A percentile compares a stretch with the other conserved stretches of the same genome.
Evolutionary conservation across 805 yeast genomes (phyloP).

Genomic region (Huiozyma sinensis): DNA sequence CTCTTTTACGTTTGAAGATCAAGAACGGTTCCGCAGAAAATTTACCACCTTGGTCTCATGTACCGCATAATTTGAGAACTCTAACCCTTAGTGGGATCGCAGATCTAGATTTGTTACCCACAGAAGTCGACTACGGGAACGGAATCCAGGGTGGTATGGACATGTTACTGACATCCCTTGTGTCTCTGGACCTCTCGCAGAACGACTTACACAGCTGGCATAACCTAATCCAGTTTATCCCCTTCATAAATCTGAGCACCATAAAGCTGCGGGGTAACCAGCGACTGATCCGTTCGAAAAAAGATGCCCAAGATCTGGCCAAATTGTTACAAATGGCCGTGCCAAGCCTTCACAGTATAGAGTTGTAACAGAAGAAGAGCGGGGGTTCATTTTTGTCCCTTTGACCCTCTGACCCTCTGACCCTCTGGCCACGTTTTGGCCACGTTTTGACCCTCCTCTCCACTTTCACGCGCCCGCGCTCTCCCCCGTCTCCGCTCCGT

Average conservation of each 20-base stretch:
- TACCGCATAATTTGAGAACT: conserved; percentile 7
- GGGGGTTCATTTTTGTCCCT: no score
- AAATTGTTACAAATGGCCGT: no score
- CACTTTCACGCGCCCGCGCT: no score
- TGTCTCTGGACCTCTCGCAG: conserved; percentile 9
- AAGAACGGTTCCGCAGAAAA: background rate
- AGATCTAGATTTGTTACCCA: conserved; percentile 9
- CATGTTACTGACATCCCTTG: conserved; percentile 8
- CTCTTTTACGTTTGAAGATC: background rate
- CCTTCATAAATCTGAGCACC: conserved; percentile 2
- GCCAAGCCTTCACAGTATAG: no score
- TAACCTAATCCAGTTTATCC: conserved; percentile 8
- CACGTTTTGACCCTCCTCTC: no score
- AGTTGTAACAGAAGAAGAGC: no score
- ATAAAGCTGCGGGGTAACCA: conserved; percentile 1
- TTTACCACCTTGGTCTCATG: conserved; percentile 6
- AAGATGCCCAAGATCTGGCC: no score
- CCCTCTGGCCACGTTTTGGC: no score
- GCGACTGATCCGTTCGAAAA: background rate
- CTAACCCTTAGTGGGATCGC: conserved; percentile 5
- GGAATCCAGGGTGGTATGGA: background rate
- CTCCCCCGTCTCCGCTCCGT: no score
- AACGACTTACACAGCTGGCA: conserved; percentile 10
- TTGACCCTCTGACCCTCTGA: no score
- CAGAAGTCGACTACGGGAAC: conserved; percentile 1